Base-by-base conservation (phyloP, 1,139 yeast species). In the Debaryomycetaceae sp. region DNA sequence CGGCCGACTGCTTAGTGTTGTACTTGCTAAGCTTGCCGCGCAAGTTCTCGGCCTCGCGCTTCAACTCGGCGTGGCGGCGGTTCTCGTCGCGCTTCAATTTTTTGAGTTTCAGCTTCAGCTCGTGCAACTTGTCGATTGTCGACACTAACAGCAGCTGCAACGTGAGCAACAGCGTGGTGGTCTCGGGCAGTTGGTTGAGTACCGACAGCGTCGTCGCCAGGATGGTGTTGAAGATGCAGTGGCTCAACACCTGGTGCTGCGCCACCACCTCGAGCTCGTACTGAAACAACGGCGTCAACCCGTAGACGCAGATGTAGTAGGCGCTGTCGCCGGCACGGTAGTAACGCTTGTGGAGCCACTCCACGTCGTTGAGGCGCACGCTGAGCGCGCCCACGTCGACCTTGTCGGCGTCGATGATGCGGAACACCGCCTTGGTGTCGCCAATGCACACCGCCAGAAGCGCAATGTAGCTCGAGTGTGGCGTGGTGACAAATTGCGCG, bases 201-300 rank as follows among this genome's bases (percentile, higher is more conserved):
- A 56, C 52, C 11, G 41, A 40, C 12, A 53, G 53, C 13, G 53
- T 42, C 34, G 56, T 53, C 13, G 56, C 46, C 26, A 61, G 61
- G n/a, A 63, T 39, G 3, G 72, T 66, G 37, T 59, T 63, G 20
- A 66, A 46, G 8, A 57, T 40, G 22, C 51, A 49, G 32, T 50
- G 58, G 16, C 51, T 44, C 11, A 58, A 37, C 10, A 54, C 54
- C 28, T 57, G 56, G 15, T 65, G 56, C 30, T 68, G 58, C 31
- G 54, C 45, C 30, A 74, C 58, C 34, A 79, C 59, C 36, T 78
- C 83, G 31, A 82, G 70, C 43, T 78, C 85, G 44, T 79, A 82
- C 39, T 81, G 84, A 26, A 77, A 75, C 18, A 75, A 55, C 0
- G 88, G 83, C 9, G 84, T 76, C 30, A 82, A 58, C 1, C 86